A percentile compares a stretch with the other conserved stretches of the same genome.
phyloP scores from a whole-genome alignment of 2,329 filamentous ascomycete species.

The Metarhizium guizhouense region DNA sequence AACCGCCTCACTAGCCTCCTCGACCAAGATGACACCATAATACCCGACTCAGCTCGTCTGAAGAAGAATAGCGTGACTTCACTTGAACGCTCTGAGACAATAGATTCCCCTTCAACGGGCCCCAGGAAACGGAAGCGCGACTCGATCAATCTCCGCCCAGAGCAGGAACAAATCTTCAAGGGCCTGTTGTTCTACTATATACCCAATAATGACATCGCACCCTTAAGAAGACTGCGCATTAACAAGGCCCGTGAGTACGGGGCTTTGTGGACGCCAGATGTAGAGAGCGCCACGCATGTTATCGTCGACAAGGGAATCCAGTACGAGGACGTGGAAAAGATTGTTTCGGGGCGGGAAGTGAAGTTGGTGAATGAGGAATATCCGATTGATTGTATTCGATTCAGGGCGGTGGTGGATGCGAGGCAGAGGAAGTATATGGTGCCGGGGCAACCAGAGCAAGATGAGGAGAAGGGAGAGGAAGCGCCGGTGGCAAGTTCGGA shows the following conservation, averaged over 20 bases:
- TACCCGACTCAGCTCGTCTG: conserved; percentile 16
- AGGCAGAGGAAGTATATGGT: conserved; percentile 51
- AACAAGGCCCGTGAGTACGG: conserved; percentile 67
- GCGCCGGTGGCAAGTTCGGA: conserved; percentile 6
- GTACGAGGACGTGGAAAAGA: conserved; percentile 53
- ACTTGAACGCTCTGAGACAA: conserved; percentile 5
- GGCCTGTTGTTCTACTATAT: conserved; percentile 65
- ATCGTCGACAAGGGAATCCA: conserved; percentile 63
- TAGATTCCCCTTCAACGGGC: conserved; percentile 12
- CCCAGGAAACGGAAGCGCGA: conserved; percentile 37
- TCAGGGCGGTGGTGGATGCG: conserved; percentile 48
- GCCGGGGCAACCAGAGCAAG: conserved; percentile 32
- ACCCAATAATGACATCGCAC: conserved; percentile 67
- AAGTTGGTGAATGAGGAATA: conserved; percentile 59
- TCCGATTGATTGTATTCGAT: conserved; percentile 58
- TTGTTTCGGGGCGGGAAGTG: conserved; percentile 18
- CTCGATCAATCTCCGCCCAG: conserved; percentile 35
- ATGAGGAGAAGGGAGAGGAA: background rate
- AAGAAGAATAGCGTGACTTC: background rate
- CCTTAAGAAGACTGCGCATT: conserved; percentile 61
- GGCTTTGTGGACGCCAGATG: conserved; percentile 57
- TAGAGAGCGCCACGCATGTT: conserved; percentile 61
- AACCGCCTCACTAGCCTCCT: background rate
- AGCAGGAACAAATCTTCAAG: conserved; percentile 49
- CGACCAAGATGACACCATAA: conserved; percentile 16